A percentile compares a stretch with the other conserved stretches of the same genome.
Evolutionary conservation across 108 stramenopile genomes (phyloP).

Genomic region (Nitzschia putrida): DNA sequence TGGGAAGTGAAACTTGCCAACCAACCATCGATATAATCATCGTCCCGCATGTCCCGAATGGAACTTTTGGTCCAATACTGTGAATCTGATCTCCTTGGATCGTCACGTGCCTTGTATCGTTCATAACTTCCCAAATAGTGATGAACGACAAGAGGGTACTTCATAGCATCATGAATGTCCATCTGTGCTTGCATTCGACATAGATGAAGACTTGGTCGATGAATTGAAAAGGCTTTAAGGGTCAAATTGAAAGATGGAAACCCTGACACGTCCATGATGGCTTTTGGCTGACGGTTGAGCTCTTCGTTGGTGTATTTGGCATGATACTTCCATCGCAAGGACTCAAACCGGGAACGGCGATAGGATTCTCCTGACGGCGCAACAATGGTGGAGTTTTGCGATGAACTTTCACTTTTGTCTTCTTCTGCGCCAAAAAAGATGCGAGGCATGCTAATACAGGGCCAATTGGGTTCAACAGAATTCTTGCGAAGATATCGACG

Average conservation of each 20-base stretch:
- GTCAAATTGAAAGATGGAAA: constrained; percentile 22
- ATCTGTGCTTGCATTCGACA: constrained; percentile 35
- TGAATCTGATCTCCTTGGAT: constrained; percentile 27
- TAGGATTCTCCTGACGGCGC: not conserved
- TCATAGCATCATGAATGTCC: constrained; percentile 7
- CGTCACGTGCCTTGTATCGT: constrained; percentile 36
- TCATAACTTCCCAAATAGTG: constrained; percentile 49
- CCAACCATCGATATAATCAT: constrained; percentile 41
- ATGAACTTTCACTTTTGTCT: not conserved
- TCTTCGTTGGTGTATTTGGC: constrained; percentile 17
- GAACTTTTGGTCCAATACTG: constrained; percentile 2
- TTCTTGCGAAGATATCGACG: not conserved
- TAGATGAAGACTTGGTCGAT: constrained; percentile 34
- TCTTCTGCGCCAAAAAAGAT: constrained; percentile 31
- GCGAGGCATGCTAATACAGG: constrained; percentile 39
- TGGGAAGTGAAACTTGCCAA: constrained; percentile 27
- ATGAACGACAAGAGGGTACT: constrained; percentile 38
- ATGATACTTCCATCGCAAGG: constrained; percentile 47
- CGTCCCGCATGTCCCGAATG: constrained; percentile 14
- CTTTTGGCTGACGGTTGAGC: constrained; percentile 30
- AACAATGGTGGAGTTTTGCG: not conserved
- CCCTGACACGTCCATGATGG: constrained; percentile 32
- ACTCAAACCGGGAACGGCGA: constrained; percentile 30
- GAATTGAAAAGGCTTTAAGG: constrained; percentile 28
- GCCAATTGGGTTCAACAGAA: constrained; percentile 3